Evolutionary conservation across 495 filamentous ascomycete genomes (phyloP).

Genomic region (Penicillium flavigenum): DNA sequence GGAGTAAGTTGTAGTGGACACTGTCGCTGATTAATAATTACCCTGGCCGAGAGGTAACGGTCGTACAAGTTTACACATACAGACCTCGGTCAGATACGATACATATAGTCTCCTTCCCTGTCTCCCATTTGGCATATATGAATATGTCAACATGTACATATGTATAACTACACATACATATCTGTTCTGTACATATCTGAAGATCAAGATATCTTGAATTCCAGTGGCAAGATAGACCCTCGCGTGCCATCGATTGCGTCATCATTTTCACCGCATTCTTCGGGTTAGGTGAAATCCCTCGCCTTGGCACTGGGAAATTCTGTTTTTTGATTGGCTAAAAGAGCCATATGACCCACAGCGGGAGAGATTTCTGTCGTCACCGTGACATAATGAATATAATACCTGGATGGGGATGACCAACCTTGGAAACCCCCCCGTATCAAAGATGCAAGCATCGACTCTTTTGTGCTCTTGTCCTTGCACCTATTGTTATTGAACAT

Average conservation of each 20-base stretch:
- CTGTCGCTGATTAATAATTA: slow-evolving; percentile 2
- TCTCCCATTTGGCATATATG: too few species aligned
- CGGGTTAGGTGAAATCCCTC: not conserved
- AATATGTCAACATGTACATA: too few species aligned
- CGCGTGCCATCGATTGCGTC: slow-evolving; percentile 15
- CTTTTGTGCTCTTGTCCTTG: too few species aligned
- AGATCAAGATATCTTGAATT: not conserved
- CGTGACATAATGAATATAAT: slow-evolving; percentile 15
- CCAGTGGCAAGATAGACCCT: slow-evolving; percentile 2
- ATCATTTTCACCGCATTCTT: slow-evolving; percentile 19
- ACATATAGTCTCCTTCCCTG: too few species aligned
- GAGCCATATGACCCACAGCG: not conserved
- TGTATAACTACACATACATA: too few species aligned
- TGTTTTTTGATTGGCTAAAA: slow-evolving; percentile 30
- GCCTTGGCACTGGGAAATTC: slow-evolving; percentile 7
- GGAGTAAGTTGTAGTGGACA: too few species aligned
- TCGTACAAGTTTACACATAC: not conserved
- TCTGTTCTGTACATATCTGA: too few species aligned
- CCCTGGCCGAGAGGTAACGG: not conserved
- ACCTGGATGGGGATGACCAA: slow-evolving; percentile 1
- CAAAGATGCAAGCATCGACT: slow-evolving; percentile 8
- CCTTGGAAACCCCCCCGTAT: not conserved
- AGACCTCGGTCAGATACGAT: too few species aligned
- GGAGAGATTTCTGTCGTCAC: slow-evolving; percentile 40
- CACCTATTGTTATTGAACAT: not conserved